Percentiles rank a stretch among this genome's conserved stretches.
These are phyloP conservation scores for Perkinsus olseni DNA, from an alignment of 169 alveolate species.

Conservation along the genomic window DNA sequence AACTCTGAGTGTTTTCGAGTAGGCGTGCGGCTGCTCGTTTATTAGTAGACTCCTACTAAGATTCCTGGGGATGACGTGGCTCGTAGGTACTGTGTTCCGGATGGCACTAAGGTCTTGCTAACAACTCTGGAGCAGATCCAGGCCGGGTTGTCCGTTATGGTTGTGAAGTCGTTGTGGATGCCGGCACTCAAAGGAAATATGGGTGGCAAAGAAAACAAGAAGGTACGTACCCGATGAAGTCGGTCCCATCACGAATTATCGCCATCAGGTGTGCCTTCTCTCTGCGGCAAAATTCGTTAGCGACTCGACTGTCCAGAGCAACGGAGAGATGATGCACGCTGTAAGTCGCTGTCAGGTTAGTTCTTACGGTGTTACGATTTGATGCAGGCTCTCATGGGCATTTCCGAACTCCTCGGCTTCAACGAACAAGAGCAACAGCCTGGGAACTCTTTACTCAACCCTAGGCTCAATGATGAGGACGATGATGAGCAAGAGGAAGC, in stretches of 20 bases:
- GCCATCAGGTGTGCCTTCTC: background rate
- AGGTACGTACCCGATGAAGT: background rate
- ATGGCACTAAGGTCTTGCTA: background rate
- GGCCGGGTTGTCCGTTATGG: background rate
- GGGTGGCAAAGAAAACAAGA: background rate
- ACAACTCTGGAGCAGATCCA: background rate
- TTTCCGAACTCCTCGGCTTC: background rate
- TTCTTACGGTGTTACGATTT: background rate
- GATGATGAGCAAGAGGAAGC: background rate
- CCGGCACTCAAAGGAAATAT: background rate
- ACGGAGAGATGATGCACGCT: background rate
- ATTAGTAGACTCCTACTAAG: background rate
- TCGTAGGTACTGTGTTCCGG: background rate
- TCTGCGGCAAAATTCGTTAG: background rate
- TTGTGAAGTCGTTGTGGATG: background rate
- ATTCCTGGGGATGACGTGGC: no score
- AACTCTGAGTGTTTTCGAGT: background rate
- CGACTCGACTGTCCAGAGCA: background rate
- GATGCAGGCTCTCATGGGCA: background rate
- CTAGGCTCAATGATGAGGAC: background rate
- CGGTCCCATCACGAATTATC: background rate
- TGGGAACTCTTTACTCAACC: background rate
- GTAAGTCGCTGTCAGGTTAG: background rate
- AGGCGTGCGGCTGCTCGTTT: background rate
- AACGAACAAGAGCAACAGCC: background rate